Percentiles rank a stretch among this genome's conserved stretches.
phyloP scores from a whole-genome alignment of 306 rosid species.

The Quercus variabilis region DNA sequence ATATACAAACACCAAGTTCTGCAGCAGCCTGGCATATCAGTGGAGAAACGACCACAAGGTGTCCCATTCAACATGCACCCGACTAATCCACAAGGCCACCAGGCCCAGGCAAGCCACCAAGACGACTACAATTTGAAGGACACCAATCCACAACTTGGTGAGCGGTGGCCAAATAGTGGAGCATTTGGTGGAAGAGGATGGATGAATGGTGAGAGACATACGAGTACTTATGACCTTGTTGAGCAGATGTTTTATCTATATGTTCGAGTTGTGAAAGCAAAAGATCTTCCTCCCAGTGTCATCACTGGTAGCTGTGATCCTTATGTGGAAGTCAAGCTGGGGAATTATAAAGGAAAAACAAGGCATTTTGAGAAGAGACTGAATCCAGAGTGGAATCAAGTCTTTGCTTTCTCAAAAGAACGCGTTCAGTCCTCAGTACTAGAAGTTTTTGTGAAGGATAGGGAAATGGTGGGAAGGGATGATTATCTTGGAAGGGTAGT shows the following conservation, averaged over 20 bases:
- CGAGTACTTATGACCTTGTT: constrained; percentile 84
- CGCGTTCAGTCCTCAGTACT: constrained; percentile 72
- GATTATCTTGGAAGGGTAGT: constrained; percentile 77
- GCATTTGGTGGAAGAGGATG: constrained; percentile 63
- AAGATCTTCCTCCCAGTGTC: constrained; percentile 63
- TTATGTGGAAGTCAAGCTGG: constrained; percentile 84
- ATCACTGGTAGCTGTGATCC: constrained; percentile 81
- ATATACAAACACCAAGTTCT: constrained; percentile 44
- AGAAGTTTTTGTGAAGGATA: constrained; percentile 86
- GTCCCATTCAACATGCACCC: constrained; percentile 38
- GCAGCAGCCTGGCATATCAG: constrained; percentile 44
- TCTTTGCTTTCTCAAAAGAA: constrained; percentile 88
- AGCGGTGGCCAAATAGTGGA: constrained; percentile 69
- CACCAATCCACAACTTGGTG: constrained; percentile 80
- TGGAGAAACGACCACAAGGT: constrained; percentile 54
- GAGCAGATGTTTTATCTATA: constrained; percentile 84
- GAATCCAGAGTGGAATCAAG: constrained; percentile 96
- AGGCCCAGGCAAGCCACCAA: constrained; percentile 21
- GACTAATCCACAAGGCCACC: constrained; percentile 35
- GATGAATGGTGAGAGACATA: constrained; percentile 63
- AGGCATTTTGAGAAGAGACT: constrained; percentile 65
- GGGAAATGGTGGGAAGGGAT: constrained; percentile 84
- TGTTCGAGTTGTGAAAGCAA: constrained; percentile 75
- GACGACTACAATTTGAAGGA: constrained; percentile 60
- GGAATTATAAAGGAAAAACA: constrained; percentile 89